Evolutionary conservation across 208 protist species (phyloP).

Genomic region (Phytomonas serpens): DNA sequence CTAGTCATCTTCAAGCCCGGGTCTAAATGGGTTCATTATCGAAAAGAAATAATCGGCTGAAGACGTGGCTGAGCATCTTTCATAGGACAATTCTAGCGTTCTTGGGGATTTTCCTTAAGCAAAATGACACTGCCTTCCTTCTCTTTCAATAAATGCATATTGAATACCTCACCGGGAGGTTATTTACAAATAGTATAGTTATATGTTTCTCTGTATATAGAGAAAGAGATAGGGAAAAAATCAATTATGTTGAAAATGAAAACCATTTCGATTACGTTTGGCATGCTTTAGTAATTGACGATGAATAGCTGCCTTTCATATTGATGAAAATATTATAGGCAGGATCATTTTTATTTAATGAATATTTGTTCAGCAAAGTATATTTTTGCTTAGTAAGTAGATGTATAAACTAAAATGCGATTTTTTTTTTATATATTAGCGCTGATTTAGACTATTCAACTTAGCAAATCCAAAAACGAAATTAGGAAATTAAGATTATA

Average conservation of each 20-base stretch:
- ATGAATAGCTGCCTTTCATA: slow-evolving; percentile 10
- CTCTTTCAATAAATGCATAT: slow-evolving; percentile 2
- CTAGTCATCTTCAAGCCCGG: not conserved
- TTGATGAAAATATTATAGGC: slow-evolving; percentile 7
- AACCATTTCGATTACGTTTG: not conserved
- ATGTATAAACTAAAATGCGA: slow-evolving; percentile 8
- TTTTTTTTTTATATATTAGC: slow-evolving; percentile 8
- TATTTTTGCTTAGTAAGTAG: not conserved
- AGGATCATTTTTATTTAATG: slow-evolving; percentile 15
- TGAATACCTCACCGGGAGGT: not conserved
- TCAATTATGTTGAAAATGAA: not conserved
- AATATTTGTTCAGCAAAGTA: not conserved
- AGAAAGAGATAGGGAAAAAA: no score
- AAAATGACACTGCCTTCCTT: not conserved
- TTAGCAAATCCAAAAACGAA: slow-evolving; percentile 11
- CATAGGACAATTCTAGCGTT: not conserved
- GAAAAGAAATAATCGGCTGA: not conserved
- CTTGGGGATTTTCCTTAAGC: not conserved
- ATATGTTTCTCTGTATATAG: not conserved
- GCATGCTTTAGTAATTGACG: not conserved
- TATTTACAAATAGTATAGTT: not conserved
- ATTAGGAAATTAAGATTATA: slow-evolving; percentile 3
- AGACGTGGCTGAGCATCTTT: not conserved
- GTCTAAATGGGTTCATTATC: not conserved
- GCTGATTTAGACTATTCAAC: slow-evolving; percentile 6